phyloP scores from a whole-genome alignment of 495 filamentous ascomycete species.

The Thozetella sp. region DNA sequence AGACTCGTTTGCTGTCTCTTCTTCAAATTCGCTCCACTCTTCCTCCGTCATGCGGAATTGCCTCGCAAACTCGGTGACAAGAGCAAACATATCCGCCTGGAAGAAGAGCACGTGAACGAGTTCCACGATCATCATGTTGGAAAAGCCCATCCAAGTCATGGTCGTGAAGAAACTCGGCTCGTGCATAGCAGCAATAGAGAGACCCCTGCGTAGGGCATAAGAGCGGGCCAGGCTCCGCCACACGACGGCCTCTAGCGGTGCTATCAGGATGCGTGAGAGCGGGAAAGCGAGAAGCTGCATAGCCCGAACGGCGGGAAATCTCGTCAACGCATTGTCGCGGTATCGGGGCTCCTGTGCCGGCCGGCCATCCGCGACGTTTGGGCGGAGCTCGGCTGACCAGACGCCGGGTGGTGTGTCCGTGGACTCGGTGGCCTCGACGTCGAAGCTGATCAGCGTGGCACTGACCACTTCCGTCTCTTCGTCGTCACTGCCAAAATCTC shows the following conservation, averaged over 20 bases:
- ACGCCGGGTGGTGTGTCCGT: slow-evolving; percentile 39
- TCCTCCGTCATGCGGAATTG: slow-evolving; percentile 1
- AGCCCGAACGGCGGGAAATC: slow-evolving; percentile 24
- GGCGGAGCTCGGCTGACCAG: slow-evolving; percentile 59
- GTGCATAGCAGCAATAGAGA: slow-evolving; percentile 1
- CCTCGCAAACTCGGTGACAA: background rate
- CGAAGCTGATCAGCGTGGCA: slow-evolving; percentile 57
- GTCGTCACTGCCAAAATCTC: slow-evolving; percentile 44
- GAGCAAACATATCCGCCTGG: background rate
- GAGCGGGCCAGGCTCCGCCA: slow-evolving; percentile 26
- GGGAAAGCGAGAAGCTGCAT: slow-evolving; percentile 25
- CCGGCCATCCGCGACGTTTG: slow-evolving; percentile 29
- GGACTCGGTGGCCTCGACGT: slow-evolving; percentile 52
- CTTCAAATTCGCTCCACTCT: slow-evolving; percentile 1
- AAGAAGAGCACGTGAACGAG: slow-evolving; percentile 1
- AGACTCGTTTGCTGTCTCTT: background rate
- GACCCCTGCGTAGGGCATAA: background rate
- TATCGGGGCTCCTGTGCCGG: slow-evolving; percentile 19
- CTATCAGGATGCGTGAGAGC: slow-evolving; percentile 22
- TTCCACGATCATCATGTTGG: background rate
- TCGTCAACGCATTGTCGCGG: slow-evolving; percentile 28
- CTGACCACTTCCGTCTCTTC: slow-evolving; percentile 50
- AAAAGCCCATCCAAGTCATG: background rate
- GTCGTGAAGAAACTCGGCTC: background rate
- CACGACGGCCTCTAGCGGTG: slow-evolving; percentile 24